Conservation (phyloP, 805 yeast genomes). For the Teunomyces lycoperdinae region DNA sequence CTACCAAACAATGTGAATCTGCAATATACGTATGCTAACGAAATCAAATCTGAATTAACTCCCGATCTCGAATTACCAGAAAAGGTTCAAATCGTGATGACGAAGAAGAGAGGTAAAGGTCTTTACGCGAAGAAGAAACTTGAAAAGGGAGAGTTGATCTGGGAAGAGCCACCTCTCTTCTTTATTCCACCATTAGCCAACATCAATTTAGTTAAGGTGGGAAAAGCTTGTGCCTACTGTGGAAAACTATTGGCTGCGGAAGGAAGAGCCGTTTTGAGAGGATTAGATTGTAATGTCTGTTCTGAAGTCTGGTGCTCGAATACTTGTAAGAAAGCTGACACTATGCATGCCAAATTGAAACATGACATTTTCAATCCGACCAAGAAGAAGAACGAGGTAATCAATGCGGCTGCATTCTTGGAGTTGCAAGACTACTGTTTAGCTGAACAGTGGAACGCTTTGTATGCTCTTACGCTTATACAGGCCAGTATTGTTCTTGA, state of each 20-base stretch:
- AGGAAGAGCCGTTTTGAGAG: conserved; percentile 34
- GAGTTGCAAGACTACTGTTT: conserved; percentile 59
- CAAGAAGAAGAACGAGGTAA: conserved; percentile 31
- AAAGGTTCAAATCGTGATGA: conserved; percentile 44
- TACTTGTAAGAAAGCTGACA: conserved; percentile 54
- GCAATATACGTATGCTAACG: conserved; percentile 49
- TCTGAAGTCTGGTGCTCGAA: conserved; percentile 68
- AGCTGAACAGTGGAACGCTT: conserved; percentile 65
- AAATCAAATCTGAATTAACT: conserved; percentile 50
- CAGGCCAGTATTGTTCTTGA: conserved; percentile 47
- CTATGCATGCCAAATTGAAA: conserved; percentile 51
- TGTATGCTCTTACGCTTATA: conserved; percentile 60
- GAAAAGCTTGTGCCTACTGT: conserved; percentile 73
- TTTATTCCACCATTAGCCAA: conserved; percentile 69
- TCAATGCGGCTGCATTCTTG: conserved; percentile 50
- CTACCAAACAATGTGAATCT: conserved; percentile 27
- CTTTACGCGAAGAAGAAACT: conserved; percentile 51
- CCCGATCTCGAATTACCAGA: conserved; percentile 43
- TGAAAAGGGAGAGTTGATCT: conserved; percentile 50
- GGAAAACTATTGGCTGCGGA: conserved; percentile 47
- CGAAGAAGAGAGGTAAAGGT: conserved; percentile 59
- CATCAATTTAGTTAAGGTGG: conserved; percentile 52
- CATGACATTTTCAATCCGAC: conserved; percentile 45
- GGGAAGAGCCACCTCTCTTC: conserved; percentile 61
- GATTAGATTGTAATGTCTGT: conserved; percentile 67